Conservation (phyloP, 1,284 basidiomycete species). For the Irpex sp. region DNA sequence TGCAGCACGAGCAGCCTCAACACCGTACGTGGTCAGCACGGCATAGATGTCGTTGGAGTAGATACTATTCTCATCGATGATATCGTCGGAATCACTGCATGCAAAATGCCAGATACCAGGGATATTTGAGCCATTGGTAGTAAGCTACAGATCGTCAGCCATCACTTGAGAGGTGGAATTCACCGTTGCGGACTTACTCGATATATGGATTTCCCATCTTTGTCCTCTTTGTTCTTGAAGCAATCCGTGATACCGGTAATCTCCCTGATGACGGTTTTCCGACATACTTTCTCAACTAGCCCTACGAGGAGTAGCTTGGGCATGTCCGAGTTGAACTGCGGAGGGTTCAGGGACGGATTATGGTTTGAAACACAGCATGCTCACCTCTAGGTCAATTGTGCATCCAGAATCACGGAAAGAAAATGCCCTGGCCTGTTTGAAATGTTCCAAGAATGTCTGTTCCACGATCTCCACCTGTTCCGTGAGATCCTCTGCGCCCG, state of each 20-base stretch:
- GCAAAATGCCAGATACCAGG: constrained; percentile 89
- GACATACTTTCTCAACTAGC: constrained; percentile 83
- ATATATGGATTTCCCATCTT: constrained; percentile 44
- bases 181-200: constrained; percentile 36
- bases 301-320: constrained; percentile 92
- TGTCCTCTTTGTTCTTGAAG: constrained; percentile 66
- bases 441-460: constrained; percentile 47
- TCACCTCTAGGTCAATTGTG: constrained; percentile 79
- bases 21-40: constrained; percentile 90
- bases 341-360: constrained; percentile 2
- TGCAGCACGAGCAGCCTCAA: constrained; percentile 95
- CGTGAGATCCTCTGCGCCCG: constrained; percentile 32
- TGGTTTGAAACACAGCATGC: constrained; percentile 23
- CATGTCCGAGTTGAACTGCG: constrained; percentile 64
- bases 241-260: constrained; percentile 84
- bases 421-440: constrained; percentile 68
- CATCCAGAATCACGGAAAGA: constrained; percentile 73
- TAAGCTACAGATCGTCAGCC: constrained; percentile 44
- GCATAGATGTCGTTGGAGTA: constrained; percentile 97
- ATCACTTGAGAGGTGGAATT: neutral
- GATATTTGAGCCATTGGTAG: constrained; percentile 91
- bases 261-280: constrained; percentile 82
- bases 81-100: constrained; percentile 53
- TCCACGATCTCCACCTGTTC: constrained; percentile 42
- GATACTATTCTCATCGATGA: constrained; percentile 82